Base-by-base conservation (phyloP, 306 rosid species). In the Trichosanthes truncata region DNA sequence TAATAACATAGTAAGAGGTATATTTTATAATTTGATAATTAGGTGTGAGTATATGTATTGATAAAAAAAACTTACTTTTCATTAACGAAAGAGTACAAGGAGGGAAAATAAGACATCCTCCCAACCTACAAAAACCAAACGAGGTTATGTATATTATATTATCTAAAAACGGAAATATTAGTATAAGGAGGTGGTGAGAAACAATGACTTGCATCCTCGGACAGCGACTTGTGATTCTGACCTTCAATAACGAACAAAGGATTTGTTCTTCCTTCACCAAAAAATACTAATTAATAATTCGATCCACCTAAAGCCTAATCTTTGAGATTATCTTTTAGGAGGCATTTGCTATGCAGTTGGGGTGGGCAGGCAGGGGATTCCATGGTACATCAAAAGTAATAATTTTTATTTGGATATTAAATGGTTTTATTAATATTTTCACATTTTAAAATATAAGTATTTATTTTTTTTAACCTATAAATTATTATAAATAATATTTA, bases 91-190 rank as follows among this genome's bases (percentile, higher is more conserved):
- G 73, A 66, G 73, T 35, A 66, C 73, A 35, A 66, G 73, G 73
- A 66, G 73, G 46, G 46, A 66, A 66, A 66, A 66, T 35, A 66
- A 66, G 73, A 66, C 73, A 66, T 18, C 73, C 73, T 66, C 46
- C 73, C 48, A 35, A 66, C 46, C 46, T 66, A 35, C 46, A 66
- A 66, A 62, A 66, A 66, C 73, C 48, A 66, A 66, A 66, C 48
- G 26, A 36, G 48, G 73, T 66, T 36, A 66, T 36, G 17, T 66
- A 66, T 36, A 36, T 35, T 33, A 66, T 36, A 66, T 66, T 36
- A 36, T 36, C 48, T 66, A 66, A 35, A 18, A 66, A 36, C 20
- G 48, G 46, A 66, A 36, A 66, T 66, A 66, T 36, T 66, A 66
- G 69, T 36, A 68, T 68, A 68, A 40, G 31, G 36, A 36, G 73